A percentile compares a stretch with the other conserved stretches of the same genome.
These are phyloP conservation scores for Vitis vinifera DNA, from an alignment of 164 flowering plant genomes.

Conservation along the genomic window DNA sequence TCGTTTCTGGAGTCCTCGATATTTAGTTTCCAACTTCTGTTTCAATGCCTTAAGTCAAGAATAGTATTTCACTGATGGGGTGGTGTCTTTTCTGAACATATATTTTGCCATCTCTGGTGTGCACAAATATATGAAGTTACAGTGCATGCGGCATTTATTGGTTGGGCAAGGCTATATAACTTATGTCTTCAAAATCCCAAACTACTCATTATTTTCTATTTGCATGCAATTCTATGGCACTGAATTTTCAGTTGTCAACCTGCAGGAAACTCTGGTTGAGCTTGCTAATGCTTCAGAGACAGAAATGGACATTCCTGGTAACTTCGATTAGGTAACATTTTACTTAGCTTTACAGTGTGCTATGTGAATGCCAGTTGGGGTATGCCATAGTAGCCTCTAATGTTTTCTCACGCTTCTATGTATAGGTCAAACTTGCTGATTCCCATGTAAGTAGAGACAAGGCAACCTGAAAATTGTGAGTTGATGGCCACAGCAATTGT, in stretches of 20 bases:
- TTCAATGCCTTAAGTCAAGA: no score
- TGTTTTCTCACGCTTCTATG: not conserved
- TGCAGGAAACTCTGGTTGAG: conserved; percentile 43
- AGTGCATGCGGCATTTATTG: no score
- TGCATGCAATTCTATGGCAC: not conserved
- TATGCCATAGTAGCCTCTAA: not conserved
- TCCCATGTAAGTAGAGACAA: conserved; percentile 1
- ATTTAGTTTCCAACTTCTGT: not conserved
- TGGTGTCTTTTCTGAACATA: no score
- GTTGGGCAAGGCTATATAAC: no score
- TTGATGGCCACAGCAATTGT: no score
- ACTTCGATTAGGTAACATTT: conserved; percentile 28
- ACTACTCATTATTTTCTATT: not conserved
- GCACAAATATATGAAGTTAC: no score
- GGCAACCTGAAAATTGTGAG: conserved; percentile 4
- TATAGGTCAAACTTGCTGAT: conserved; percentile 7
- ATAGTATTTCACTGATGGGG: no score
- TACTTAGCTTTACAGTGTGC: not conserved
- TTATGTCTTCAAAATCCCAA: not conserved
- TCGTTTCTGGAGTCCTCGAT: not conserved
- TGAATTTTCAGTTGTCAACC: no score
- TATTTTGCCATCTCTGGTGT: no score
- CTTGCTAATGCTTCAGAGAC: conserved; percentile 41
- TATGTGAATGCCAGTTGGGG: not conserved
- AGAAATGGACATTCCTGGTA: conserved; percentile 36